Percentiles rank a stretch among this genome's conserved stretches.
Evolutionary conservation across 306 rosid genomes (phyloP).

Genomic region (Cicer judaicum): DNA sequence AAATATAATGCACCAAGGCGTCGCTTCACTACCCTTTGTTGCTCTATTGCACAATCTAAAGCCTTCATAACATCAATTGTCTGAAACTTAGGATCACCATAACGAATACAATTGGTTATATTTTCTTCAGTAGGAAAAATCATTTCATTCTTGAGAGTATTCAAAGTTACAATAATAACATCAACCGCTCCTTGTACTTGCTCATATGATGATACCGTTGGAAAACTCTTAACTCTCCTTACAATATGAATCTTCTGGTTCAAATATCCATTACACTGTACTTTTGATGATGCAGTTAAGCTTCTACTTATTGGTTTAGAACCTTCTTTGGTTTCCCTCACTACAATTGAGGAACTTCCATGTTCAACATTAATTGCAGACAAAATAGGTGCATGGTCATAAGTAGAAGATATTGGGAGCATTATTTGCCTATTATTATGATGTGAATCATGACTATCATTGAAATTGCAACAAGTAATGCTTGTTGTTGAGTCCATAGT

Average conservation of each 20-base stretch:
- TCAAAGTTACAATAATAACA: slow-evolving; percentile 62
- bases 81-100: slow-evolving; percentile 67
- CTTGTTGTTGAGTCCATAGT: slow-evolving; percentile 41
- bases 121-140: slow-evolving; percentile 73
- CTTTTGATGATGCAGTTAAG: neutral
- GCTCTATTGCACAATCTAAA: slow-evolving; percentile 66
- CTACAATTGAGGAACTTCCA: neutral
- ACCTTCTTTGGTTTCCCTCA: slow-evolving; percentile 45
- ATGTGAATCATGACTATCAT: neutral
- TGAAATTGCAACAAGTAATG: neutral
- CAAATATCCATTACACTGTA: neutral
- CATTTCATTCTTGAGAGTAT: slow-evolving; percentile 67
- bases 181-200: slow-evolving; percentile 60
- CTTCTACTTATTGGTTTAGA: neutral
- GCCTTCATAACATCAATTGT: slow-evolving; percentile 68
- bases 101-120: slow-evolving; percentile 69
- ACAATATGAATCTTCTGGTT: neutral
- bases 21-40: slow-evolving; percentile 58
- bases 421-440: neutral
- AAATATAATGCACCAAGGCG: slow-evolving; percentile 58
- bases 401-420: neutral
- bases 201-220: neutral
- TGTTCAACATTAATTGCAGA: neutral
- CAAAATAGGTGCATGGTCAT: neutral
- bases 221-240: neutral